Percentiles rank a stretch among this genome's conserved stretches.
These are phyloP conservation scores for Neophaeococcomyces aloes DNA, from an alignment of 2,329 filamentous ascomycete species.

Conservation along the genomic window DNA sequence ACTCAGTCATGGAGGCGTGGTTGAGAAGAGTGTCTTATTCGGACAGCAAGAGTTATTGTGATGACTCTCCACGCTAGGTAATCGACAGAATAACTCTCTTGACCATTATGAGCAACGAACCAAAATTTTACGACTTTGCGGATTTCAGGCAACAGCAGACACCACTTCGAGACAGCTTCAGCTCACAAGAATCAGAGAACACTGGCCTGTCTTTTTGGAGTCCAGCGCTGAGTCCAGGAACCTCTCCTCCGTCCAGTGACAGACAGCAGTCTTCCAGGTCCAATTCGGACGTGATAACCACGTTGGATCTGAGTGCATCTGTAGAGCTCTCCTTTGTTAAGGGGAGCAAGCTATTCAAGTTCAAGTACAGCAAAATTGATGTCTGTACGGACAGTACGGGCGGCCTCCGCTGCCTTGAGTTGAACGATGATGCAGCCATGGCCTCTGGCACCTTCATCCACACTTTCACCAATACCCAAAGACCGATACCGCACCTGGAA, in stretches of 20 bases:
- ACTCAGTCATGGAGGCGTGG: too few species aligned
- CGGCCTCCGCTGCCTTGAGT: slow-evolving; percentile 28
- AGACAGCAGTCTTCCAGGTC: background rate
- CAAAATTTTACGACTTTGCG: background rate
- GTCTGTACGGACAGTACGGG: slow-evolving; percentile 31
- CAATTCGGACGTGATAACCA: slow-evolving; percentile 23
- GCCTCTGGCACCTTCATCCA: slow-evolving; percentile 24
- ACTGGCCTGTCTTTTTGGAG: slow-evolving; percentile 1
- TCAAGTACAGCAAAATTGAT: slow-evolving; percentile 31
- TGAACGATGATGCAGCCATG: slow-evolving; percentile 30
- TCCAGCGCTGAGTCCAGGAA: slow-evolving; percentile 1
- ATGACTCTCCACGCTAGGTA: too few species aligned
- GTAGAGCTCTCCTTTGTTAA: slow-evolving; percentile 29
- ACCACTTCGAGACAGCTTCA: background rate
- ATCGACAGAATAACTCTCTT: too few species aligned
- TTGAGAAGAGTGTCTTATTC: too few species aligned
- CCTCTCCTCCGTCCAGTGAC: background rate
- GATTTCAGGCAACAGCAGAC: background rate
- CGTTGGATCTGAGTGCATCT: slow-evolving; percentile 22
- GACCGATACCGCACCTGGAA: slow-evolving; percentile 34
- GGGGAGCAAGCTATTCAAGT: slow-evolving; percentile 30
- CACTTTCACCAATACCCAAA: slow-evolving; percentile 28
- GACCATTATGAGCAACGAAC: background rate
- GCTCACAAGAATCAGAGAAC: background rate
- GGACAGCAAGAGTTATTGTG: too few species aligned